phyloP scores from a whole-genome alignment of 2,329 filamentous ascomycete species.

The Claviceps sp. region DNA sequence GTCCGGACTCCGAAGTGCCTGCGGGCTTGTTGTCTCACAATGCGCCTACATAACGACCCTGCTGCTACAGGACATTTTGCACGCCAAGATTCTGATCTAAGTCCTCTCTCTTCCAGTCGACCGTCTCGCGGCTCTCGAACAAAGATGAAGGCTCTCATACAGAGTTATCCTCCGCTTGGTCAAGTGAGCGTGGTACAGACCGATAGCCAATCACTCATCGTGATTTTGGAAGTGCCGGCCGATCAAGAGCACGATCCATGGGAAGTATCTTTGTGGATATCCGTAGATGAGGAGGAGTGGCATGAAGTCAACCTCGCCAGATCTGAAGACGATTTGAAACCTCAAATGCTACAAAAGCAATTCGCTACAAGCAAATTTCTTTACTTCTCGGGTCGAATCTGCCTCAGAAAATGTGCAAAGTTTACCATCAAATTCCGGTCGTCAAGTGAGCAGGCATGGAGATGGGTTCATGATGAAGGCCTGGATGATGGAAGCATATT shows the following conservation, averaged over 20 bases:
- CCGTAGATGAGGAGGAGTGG: constrained; percentile 41
- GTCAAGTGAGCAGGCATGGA: constrained; percentile 42
- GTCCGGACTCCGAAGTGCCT: not conserved
- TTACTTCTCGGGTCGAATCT: constrained; percentile 41
- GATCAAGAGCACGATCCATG: constrained; percentile 44
- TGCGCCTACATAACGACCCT: not conserved
- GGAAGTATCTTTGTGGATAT: constrained; percentile 66
- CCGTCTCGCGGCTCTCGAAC: not conserved
- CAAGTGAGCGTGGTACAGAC: constrained; percentile 51
- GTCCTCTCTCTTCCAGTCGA: not conserved
- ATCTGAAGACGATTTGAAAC: constrained; percentile 14
- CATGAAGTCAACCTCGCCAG: constrained; percentile 33
- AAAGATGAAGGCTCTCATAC: constrained; percentile 25
- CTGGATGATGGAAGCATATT: constrained; percentile 52
- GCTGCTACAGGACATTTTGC: not conserved
- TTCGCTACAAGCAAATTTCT: constrained; percentile 19
- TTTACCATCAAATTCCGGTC: constrained; percentile 63
- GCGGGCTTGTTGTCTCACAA: not conserved
- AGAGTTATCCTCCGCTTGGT: constrained; percentile 57
- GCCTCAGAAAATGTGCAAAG: constrained; percentile 33
- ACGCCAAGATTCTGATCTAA: not conserved
- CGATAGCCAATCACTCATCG: constrained; percentile 44
- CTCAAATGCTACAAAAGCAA: constrained; percentile 37
- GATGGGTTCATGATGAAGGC: constrained; percentile 55
- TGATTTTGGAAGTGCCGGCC: constrained; percentile 53